A percentile compares a stretch with the other conserved stretches of the same genome.
Evolutionary conservation across 768 basidiomycete species (phyloP).

Genomic region (Lactarius evosmus): DNA sequence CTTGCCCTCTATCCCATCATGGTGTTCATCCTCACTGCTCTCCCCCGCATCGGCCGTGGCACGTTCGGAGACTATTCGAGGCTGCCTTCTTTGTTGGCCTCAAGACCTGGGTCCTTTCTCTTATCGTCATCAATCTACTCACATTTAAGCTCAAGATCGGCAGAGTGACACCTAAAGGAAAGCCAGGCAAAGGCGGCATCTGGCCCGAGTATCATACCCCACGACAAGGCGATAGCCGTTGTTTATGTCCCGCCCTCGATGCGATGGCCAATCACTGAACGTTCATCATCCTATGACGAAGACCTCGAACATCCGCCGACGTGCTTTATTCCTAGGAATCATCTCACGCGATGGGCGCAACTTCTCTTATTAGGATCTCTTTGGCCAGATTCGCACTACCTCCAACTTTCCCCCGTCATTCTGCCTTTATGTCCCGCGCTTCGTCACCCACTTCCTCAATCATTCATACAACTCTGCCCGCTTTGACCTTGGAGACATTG

Average conservation of each 20-base stretch:
- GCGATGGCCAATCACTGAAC: constrained; percentile 81
- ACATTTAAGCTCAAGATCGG: constrained; percentile 49
- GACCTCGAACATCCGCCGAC: neutral
- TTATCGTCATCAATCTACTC: constrained; percentile 52
- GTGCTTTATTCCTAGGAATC: constrained; percentile 35
- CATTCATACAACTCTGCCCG: constrained; percentile 54
- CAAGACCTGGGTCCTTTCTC: constrained; percentile 49
- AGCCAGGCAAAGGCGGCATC: constrained; percentile 53
- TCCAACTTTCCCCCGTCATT: constrained; percentile 73
- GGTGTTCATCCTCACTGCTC: constrained; percentile 16
- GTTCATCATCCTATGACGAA: neutral
- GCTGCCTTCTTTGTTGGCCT: constrained; percentile 29
- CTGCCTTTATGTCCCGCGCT: constrained; percentile 62
- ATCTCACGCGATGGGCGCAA: constrained; percentile 61
- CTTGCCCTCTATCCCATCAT: neutral
- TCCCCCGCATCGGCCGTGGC: constrained; percentile 23
- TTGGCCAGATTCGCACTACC: constrained; percentile 44
- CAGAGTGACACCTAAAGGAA: constrained; percentile 51
- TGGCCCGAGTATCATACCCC: constrained; percentile 70
- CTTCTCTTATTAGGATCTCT: constrained; percentile 55
- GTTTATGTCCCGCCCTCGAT: constrained; percentile 72
- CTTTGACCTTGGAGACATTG: constrained; percentile 64
- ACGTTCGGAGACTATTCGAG: constrained; percentile 1
- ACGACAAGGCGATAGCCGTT: constrained; percentile 61
- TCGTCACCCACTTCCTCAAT: constrained; percentile 54